Conservation (phyloP, 805 yeast species). For the Zygotorulaspora danielsina region DNA sequence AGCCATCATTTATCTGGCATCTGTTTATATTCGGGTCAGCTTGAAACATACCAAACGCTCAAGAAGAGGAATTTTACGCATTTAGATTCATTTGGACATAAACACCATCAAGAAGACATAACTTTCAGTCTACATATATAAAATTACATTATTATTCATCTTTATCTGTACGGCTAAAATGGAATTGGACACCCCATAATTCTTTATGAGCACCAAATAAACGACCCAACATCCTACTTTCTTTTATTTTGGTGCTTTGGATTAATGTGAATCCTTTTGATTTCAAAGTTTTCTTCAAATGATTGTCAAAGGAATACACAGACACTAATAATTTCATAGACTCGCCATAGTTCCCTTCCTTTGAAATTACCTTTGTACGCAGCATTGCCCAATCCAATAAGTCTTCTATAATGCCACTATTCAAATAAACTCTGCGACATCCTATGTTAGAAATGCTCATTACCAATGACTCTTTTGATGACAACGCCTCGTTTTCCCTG, state of each 20-base stretch:
- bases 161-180: constrained; percentile 21
- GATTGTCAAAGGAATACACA: constrained; percentile 49
- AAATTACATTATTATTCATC: too few relatives aligned
- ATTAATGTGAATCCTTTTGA: constrained; percentile 43
- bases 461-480: constrained; percentile 41
- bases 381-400: constrained; percentile 56
- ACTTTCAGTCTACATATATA: too few relatives aligned
- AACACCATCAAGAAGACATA: too few relatives aligned
- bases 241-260: constrained; percentile 26
- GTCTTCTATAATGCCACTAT: constrained; percentile 60
- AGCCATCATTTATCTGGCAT: constrained; percentile 22
- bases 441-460: constrained; percentile 56
- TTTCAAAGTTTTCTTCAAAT: constrained; percentile 37
- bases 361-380: constrained; percentile 42
- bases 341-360: constrained; percentile 31
- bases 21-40: constrained; percentile 28
- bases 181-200: constrained; percentile 40
- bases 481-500: constrained; percentile 41
- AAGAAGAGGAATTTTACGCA: constrained; percentile 16
- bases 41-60: constrained; percentile 18
- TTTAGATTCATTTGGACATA: constrained; percentile 2
- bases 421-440: constrained; percentile 62
- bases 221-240: constrained; percentile 30
- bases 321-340: constrained; percentile 44
- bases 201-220: constrained; percentile 32